Conservation (phyloP, 345 rosid species). For the Physaria fendleri region DNA sequence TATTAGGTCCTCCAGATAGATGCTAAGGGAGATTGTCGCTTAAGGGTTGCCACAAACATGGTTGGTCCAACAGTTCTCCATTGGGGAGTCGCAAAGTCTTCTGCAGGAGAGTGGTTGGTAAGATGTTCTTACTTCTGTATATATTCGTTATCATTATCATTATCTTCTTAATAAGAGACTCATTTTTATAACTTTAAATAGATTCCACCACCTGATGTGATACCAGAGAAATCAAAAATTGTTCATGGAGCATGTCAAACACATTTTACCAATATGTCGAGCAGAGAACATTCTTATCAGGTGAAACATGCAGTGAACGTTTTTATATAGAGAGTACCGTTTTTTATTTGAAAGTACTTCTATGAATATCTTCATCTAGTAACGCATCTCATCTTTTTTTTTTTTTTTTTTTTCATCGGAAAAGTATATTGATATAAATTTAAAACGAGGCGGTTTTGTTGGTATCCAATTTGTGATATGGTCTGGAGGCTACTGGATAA, state of each 20-base stretch:
- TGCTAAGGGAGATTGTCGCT: conserved; percentile 33
- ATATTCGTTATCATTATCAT: background rate
- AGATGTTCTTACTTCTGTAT: conserved; percentile 21
- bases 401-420: background rate
- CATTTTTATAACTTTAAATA: conserved; percentile 7
- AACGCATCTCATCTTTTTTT: background rate
- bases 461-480: conserved; percentile 57
- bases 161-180: conserved; percentile 3
- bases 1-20: conserved; percentile 39
- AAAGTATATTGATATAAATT: conserved; percentile 40
- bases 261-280: conserved; percentile 39
- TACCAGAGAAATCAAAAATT: conserved; percentile 53
- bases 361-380: conserved; percentile 1
- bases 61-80: conserved; percentile 49
- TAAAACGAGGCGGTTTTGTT: conserved; percentile 39
- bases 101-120: conserved; percentile 56
- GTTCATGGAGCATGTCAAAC: conserved; percentile 56
- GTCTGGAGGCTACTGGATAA: conserved; percentile 51
- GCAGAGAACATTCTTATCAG: conserved; percentile 44
- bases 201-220: conserved; percentile 49
- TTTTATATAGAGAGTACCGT: background rate
- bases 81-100: conserved; percentile 52
- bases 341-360: background rate
- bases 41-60: conserved; percentile 43
- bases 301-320: conserved; percentile 17